phyloP scores from a whole-genome alignment of 2,329 filamentous ascomycete species.

The Aspergillus eucalypticola region DNA sequence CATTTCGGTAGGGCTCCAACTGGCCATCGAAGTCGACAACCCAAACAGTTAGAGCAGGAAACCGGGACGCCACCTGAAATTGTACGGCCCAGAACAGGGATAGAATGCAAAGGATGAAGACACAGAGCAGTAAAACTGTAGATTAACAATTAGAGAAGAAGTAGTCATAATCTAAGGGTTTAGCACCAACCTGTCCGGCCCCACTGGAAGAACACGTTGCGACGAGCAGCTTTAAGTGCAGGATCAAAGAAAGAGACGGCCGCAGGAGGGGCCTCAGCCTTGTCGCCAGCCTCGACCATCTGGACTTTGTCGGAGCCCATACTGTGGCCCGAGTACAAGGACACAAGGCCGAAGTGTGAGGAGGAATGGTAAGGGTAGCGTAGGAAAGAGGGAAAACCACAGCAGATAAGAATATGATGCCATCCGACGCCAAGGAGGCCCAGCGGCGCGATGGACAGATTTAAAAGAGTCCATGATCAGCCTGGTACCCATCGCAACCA shows the following conservation, averaged over 20 bases:
- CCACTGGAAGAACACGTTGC: slow-evolving; percentile 26
- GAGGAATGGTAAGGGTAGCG: not conserved
- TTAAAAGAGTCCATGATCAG: not conserved
- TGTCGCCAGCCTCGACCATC: slow-evolving; percentile 12
- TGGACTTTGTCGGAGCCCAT: slow-evolving; percentile 11
- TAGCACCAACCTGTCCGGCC: slow-evolving; percentile 24
- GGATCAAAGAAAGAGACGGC: slow-evolving; percentile 33
- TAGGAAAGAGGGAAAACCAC: not conserved
- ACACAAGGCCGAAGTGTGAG: not conserved
- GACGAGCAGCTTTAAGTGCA: slow-evolving; percentile 24
- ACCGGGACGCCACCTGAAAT: slow-evolving; percentile 52
- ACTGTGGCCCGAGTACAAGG: not conserved
- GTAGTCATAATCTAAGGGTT: not conserved
- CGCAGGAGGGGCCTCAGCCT: slow-evolving; percentile 13
- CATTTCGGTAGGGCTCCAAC: slow-evolving; percentile 52
- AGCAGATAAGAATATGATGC: not conserved
- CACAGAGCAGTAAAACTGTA: slow-evolving; percentile 47
- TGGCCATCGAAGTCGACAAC: slow-evolving; percentile 66
- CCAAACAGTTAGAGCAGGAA: slow-evolving; percentile 53
- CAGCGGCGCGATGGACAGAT: not conserved
- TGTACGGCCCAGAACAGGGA: slow-evolving; percentile 65
- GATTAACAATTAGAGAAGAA: not conserved
- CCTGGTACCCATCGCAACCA: not conserved
- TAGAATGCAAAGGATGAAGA: slow-evolving; percentile 58
- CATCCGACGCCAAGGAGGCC: not conserved